Conservation (phyloP, 2,329 filamentous ascomycete genomes). For the Aspergillus quadrilineatus region DNA sequence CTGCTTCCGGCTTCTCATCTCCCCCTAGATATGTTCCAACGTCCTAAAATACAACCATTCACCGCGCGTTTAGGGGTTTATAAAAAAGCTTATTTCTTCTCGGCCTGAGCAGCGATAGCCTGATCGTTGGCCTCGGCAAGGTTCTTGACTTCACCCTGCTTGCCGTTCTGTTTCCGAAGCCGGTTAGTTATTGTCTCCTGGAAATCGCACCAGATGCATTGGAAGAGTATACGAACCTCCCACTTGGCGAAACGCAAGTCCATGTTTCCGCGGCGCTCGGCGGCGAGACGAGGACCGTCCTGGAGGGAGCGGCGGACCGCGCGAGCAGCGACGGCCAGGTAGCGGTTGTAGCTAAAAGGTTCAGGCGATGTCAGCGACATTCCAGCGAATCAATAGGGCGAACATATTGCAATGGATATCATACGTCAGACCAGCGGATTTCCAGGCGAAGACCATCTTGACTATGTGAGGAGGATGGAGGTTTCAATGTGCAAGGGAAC, state of each 20-base stretch:
- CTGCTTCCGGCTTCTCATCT: slow-evolving; percentile 23
- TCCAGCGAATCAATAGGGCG: slow-evolving; percentile 2
- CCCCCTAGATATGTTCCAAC: slow-evolving; percentile 14
- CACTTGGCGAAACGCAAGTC: slow-evolving; percentile 92
- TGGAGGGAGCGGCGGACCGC: slow-evolving; percentile 95
- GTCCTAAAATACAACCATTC: slow-evolving; percentile 22
- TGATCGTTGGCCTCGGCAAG: slow-evolving; percentile 59
- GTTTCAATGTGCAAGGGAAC: slow-evolving; percentile 30
- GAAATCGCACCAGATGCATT: background rate
- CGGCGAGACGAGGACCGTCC: slow-evolving; percentile 82
- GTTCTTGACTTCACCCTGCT: slow-evolving; percentile 82
- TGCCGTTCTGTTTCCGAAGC: slow-evolving; percentile 71
- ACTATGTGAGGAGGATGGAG: slow-evolving; percentile 30
- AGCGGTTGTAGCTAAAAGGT: slow-evolving; percentile 91
- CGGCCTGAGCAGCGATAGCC: slow-evolving; percentile 45
- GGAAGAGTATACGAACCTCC: slow-evolving; percentile 67
- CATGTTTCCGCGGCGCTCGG: slow-evolving; percentile 86
- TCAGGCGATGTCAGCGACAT: slow-evolving; percentile 25
- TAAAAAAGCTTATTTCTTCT: slow-evolving; percentile 40
- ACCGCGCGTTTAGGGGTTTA: slow-evolving; percentile 20
- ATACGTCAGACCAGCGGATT: slow-evolving; percentile 94
- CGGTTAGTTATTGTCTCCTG: slow-evolving; percentile 31
- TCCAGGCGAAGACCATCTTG: slow-evolving; percentile 98
- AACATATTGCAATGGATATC: slow-evolving; percentile 37
- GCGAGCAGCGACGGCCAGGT: slow-evolving; percentile 91